Evolutionary conservation across 177 flowering plant species (phyloP).

Genomic region (Telopea speciosissima): DNA sequence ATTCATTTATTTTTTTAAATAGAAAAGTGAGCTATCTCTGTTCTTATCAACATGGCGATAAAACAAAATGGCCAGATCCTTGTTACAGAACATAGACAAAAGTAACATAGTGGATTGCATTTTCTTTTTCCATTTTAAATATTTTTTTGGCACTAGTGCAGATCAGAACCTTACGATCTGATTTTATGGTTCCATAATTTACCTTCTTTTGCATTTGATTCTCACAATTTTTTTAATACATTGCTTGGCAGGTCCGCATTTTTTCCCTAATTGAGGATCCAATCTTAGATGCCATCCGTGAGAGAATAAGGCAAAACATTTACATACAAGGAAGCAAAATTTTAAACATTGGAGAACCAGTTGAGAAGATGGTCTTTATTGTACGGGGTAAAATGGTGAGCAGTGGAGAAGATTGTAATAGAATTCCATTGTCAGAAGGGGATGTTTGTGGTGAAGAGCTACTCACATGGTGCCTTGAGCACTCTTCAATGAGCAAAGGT

Average conservation of each 20-base stretch:
- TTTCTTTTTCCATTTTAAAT: too few relatives aligned
- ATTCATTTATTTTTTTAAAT: too few relatives aligned
- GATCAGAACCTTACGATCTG: background rate
- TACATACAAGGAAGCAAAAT: slow-evolving; percentile 64
- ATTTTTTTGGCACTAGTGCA: background rate
- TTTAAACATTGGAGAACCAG: slow-evolving; percentile 44
- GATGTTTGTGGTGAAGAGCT: slow-evolving; percentile 90
- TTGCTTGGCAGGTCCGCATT: slow-evolving; percentile 52
- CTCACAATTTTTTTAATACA: background rate
- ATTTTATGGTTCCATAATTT: too few relatives aligned
- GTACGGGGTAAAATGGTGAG: slow-evolving; percentile 82
- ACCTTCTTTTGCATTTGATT: background rate
- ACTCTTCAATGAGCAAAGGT: slow-evolving; percentile 59
- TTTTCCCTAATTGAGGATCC: slow-evolving; percentile 63
- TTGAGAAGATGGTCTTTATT: slow-evolving; percentile 78
- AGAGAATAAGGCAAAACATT: slow-evolving; percentile 59
- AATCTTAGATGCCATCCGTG: slow-evolving; percentile 73
- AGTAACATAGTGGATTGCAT: background rate
- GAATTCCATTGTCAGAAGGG: slow-evolving; percentile 54
- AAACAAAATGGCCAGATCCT: too few relatives aligned
- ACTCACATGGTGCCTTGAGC: slow-evolving; percentile 86
- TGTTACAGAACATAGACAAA: background rate
- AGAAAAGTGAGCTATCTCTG: too few relatives aligned
- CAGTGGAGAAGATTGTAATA: slow-evolving; percentile 46
- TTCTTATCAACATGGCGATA: too few relatives aligned